A percentile compares a stretch with the other conserved stretches of the same genome.
Conservation (phyloP, 805 yeast species). For the Kazachstania martiniae region DNA sequence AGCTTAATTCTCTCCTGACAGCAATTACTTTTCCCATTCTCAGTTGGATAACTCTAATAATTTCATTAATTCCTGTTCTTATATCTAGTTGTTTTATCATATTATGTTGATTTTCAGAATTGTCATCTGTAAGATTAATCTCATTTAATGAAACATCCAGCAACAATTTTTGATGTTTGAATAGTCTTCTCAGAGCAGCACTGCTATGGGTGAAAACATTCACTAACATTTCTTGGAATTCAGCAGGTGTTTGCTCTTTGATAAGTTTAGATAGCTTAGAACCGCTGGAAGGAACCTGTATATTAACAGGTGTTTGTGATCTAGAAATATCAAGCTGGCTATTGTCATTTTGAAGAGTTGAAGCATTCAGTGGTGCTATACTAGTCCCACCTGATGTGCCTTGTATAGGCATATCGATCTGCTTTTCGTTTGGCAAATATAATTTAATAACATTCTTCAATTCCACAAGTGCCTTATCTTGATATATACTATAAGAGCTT, state of each 20-base stretch:
- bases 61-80: slow-evolving; percentile 49
- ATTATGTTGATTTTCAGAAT: slow-evolving; percentile 24
- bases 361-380: slow-evolving; percentile 2
- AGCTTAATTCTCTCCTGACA: slow-evolving; percentile 64
- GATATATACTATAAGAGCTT: slow-evolving; percentile 48
- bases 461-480: slow-evolving; percentile 58
- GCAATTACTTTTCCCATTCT: slow-evolving; percentile 68
- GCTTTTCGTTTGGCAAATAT: slow-evolving; percentile 46
- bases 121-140: slow-evolving; percentile 14
- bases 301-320: no score
- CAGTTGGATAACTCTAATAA: slow-evolving; percentile 61
- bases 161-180: slow-evolving; percentile 68
- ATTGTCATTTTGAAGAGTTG: neutral
- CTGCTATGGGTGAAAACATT: slow-evolving; percentile 52
- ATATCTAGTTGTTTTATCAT: slow-evolving; percentile 54
- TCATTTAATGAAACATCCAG: slow-evolving; percentile 57
- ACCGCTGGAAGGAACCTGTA: slow-evolving; percentile 23
- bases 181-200: slow-evolving; percentile 63
- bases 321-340: no score
- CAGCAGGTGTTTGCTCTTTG: slow-evolving; percentile 57
- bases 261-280: slow-evolving; percentile 38
- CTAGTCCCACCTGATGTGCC: neutral
- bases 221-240: slow-evolving; percentile 61
- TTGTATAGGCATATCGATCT: no score
- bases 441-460: slow-evolving; percentile 60